A percentile compares a stretch with the other conserved stretches of the same genome.
These are phyloP conservation scores for Chalciporus piperatus DNA, from an alignment of 768 basidiomycete genomes.

Conservation along the genomic window DNA sequence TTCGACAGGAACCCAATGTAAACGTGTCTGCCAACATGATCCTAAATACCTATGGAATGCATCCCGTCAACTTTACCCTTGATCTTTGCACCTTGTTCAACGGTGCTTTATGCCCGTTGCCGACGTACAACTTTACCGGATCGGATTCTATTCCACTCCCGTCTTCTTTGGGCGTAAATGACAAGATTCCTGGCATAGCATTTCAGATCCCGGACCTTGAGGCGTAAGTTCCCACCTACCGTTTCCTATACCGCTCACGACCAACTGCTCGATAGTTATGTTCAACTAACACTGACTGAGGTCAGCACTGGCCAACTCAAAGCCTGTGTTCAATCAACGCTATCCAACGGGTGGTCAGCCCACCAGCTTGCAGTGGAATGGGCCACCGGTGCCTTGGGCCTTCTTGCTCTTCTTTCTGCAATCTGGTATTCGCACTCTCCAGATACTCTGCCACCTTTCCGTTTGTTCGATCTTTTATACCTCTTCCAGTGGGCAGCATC, in stretches of 20 bases:
- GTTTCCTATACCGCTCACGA: not conserved
- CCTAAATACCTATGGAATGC: conserved; percentile 85
- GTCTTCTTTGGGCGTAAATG: conserved; percentile 50
- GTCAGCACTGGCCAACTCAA: conserved; percentile 68
- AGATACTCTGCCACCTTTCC: conserved; percentile 62
- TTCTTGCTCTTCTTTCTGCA: conserved; percentile 56
- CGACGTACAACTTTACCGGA: conserved; percentile 85
- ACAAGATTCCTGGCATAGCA: conserved; percentile 71
- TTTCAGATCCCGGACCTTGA: conserved; percentile 90
- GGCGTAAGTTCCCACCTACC: conserved; percentile 37
- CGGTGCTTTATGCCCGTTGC: conserved; percentile 82
- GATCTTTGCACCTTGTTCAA: conserved; percentile 77
- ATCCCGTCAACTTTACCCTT: conserved; percentile 79
- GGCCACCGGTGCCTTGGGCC: conserved; percentile 63
- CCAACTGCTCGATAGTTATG: conserved; percentile 41
- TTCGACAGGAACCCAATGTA: conserved; percentile 60
- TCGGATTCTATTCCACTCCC: conserved; percentile 68
- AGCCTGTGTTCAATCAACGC: conserved; percentile 88
- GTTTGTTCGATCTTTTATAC: conserved; percentile 77
- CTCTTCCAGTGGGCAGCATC: conserved; percentile 84
- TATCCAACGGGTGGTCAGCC: conserved; percentile 88
- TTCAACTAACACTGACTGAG: conserved; percentile 71
- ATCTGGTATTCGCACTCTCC: conserved; percentile 56
- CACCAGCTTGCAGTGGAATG: conserved; percentile 75
- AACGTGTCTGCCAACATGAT: conserved; percentile 81